Evolutionary conservation across 2,329 filamentous ascomycete species (phyloP).

Genomic region (Talaromyces sp.): DNA sequence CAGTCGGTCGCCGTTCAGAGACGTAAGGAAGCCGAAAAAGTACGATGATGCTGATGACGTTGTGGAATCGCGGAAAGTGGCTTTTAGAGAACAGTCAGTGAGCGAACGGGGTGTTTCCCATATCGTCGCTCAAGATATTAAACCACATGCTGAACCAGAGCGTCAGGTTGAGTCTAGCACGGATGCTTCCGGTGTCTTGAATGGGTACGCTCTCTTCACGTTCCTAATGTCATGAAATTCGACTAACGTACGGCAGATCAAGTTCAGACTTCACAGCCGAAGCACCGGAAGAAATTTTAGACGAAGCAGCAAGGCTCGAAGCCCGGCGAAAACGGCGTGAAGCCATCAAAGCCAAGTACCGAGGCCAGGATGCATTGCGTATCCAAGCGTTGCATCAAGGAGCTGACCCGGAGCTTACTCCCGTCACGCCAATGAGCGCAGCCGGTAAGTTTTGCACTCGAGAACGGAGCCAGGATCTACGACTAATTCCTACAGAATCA

Average conservation of each 20-base stretch:
- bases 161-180: constrained; percentile 52
- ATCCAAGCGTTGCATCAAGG: constrained; percentile 68
- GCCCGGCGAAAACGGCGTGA: constrained; percentile 79
- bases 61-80: constrained; percentile 38
- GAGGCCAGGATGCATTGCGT: constrained; percentile 64
- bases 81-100: constrained; percentile 57
- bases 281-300: constrained; percentile 57
- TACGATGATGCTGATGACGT: constrained; percentile 37
- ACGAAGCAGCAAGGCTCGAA: constrained; percentile 80
- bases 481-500: constrained; percentile 40
- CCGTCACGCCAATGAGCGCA: constrained; percentile 42
- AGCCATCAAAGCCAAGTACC: constrained; percentile 79
- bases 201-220: constrained; percentile 40
- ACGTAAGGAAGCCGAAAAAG: constrained; percentile 36
- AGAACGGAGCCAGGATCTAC: background rate
- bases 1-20: constrained; percentile 46
- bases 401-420: constrained; percentile 50
- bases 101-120: constrained; percentile 61
- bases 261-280: constrained; percentile 21
- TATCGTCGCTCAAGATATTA: constrained; percentile 57
- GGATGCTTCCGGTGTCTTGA: constrained; percentile 30
- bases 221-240: background rate
- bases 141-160: constrained; percentile 66
- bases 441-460: background rate
- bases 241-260: constrained; percentile 8